Percentiles rank a stretch among this genome's conserved stretches.
phyloP scores from a whole-genome alignment of 176 grass and related monocot genomes.

The Triticum urartu region DNA sequence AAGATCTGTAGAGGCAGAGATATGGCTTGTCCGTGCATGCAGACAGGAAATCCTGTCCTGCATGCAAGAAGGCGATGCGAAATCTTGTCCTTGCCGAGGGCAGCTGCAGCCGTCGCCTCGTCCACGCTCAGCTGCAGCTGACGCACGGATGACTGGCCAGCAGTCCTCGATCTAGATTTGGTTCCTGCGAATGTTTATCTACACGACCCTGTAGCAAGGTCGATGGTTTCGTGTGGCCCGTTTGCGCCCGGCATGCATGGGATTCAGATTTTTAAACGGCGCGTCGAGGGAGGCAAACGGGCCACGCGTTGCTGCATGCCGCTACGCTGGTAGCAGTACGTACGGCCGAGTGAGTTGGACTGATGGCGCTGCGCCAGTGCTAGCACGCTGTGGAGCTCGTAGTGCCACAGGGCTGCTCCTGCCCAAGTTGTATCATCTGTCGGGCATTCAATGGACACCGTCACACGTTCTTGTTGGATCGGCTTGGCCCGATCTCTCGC shows the following conservation, averaged over 20 bases:
- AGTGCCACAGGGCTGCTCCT: background rate
- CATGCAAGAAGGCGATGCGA: background rate
- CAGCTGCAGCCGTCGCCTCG: background rate
- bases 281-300: background rate
- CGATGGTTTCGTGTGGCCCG: background rate
- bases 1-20: background rate
- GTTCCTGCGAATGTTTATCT: background rate
- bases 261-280: background rate
- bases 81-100: no score
- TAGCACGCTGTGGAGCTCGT: no score
- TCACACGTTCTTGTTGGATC: background rate
- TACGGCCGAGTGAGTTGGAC: background rate
- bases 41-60: background rate
- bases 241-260: background rate
- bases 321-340: background rate
- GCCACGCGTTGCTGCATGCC: background rate
- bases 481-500: background rate
- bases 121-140: background rate
- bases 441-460: background rate
- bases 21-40: background rate
- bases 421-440: background rate
- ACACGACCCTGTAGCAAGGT: background rate
- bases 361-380: background rate
- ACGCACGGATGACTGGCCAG: background rate
- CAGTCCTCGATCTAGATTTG: constrained; percentile 11